Evolutionary conservation across 2,329 filamentous ascomycete genomes (phyloP).

Genomic region (Aspergillus eucalypticola): DNA sequence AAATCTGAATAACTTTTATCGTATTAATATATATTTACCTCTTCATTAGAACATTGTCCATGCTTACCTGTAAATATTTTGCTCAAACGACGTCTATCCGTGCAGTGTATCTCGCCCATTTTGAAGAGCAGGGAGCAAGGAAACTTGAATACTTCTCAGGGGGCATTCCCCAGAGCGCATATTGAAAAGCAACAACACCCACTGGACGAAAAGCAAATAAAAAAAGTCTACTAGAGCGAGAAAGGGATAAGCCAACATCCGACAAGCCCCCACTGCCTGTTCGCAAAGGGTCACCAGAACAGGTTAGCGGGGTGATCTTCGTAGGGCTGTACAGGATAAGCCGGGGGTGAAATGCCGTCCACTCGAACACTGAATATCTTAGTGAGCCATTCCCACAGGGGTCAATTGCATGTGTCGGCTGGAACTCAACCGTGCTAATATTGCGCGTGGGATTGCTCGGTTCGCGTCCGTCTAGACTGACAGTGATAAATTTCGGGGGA

Average conservation of each 20-base stretch:
- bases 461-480: too few species aligned
- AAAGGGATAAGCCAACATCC: background rate
- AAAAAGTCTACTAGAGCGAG: background rate
- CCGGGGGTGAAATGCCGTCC: background rate
- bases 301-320: background rate
- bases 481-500: too few species aligned
- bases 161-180: background rate
- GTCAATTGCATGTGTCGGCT: background rate
- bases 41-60: background rate
- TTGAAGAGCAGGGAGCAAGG: background rate
- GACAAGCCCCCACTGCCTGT: background rate
- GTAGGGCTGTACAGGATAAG: background rate
- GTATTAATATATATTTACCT: too few species aligned
- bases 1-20: background rate
- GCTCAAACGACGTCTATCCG: background rate
- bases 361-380: background rate
- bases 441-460: too few species aligned
- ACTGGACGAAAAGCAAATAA: background rate
- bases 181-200: background rate
- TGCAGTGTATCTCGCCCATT: background rate
- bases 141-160: background rate
- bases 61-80: background rate
- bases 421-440: background rate
- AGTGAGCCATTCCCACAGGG: background rate
- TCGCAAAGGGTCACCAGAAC: background rate